Base-by-base conservation (phyloP, 768 basidiomycete species). In the Galerina marginata region DNA sequence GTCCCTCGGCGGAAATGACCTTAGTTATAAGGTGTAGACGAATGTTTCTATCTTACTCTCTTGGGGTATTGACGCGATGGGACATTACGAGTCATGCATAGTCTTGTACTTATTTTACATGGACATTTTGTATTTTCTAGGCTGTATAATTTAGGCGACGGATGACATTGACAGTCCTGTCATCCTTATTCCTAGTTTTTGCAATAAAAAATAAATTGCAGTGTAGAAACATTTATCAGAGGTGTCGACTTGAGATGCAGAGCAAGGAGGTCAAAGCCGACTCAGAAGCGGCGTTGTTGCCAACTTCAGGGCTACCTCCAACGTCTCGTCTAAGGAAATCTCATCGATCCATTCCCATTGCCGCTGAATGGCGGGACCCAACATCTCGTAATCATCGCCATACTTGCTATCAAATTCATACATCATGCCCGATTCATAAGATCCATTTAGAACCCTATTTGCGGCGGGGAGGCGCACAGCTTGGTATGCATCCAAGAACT, bases 301-400 rank as follows among this genome's bases (percentile, higher is more conserved):
- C 39, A 64, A 58, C 38, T 57, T 57, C 38, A 65, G 42, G 10
- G 67, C 67, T 16, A 40, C 55, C 25, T 57, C 60, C 16, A 69
- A 38, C 49, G 79, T 77, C 25, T 71, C 69, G 45, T 77, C 72
- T 9, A 78, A 73, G 10, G 72, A 69, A 6, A 71, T 72, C 55
- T 69, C 62, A 51, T 69, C 69, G 26, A 83, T 68, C 79, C 81
- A 83, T 46, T 74, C 69, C 79, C 80, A 81, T 63, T 79, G 77
- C 3, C 56, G 61, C 26, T 73, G 72, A 16, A 85, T 80, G 9
- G 75, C 77, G 2, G 74, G 72, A 6, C 76, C 81, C 4, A 85
- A 60, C 25, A 39, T 65, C 15, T 65, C 64, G 61, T 80, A 77
- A 26, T 79, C 68, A 7, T 77, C 79, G 2, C 71, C 74, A 49